These are phyloP conservation scores for Lecanicillium sp. DNA, from an alignment of 2,329 filamentous ascomycete genomes.

Conservation along the genomic window DNA sequence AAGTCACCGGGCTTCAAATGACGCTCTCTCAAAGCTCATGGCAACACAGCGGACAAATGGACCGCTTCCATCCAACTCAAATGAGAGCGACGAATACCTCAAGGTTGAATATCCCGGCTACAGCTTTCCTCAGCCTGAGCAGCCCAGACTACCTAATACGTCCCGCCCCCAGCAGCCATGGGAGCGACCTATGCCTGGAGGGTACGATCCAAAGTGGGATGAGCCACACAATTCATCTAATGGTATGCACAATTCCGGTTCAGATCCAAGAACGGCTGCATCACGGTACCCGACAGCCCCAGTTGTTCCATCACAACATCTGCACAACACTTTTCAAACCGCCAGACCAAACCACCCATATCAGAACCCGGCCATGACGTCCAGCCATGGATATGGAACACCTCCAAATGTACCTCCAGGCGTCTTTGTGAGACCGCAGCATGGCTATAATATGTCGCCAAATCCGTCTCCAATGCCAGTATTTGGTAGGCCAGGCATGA, in stretches of 20 bases:
- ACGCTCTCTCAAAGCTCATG: constrained; percentile 23
- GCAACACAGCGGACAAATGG: constrained; percentile 16
- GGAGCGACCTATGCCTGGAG: background rate
- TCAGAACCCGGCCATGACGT: no score
- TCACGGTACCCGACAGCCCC: no score
- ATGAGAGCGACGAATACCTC: background rate
- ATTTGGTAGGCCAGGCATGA: background rate
- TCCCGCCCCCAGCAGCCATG: background rate
- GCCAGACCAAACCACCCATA: no score
- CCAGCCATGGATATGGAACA: background rate
- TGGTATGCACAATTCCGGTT: no score
- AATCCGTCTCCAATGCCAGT: no score
- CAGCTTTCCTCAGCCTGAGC: background rate
- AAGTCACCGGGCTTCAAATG: constrained; percentile 3
- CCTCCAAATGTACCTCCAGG: background rate
- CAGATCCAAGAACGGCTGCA: no score
- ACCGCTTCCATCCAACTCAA: constrained; percentile 1
- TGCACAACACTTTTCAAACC: no score
- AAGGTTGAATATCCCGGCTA: constrained; percentile 3
- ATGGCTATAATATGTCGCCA: no score
- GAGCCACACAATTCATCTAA: no score
- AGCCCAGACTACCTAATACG: background rate
- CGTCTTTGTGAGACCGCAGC: no score
- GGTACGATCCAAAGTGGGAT: background rate
- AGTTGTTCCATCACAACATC: no score